Percentiles rank a stretch among this genome's conserved stretches.
Conservation (phyloP, 768 basidiomycete genomes). For the Lanmaoa rubissima region DNA sequence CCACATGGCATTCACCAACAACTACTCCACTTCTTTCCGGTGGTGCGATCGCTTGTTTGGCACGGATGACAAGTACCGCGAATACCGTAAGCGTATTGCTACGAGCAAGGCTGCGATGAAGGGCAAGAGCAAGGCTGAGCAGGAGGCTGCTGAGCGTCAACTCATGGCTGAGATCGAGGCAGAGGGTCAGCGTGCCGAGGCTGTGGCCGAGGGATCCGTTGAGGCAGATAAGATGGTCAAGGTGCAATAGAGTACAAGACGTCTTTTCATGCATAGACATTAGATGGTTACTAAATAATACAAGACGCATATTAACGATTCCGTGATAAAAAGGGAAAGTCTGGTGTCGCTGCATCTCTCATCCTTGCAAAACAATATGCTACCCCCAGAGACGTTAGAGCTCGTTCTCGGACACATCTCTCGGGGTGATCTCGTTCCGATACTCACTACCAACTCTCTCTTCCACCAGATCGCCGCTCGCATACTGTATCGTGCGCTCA, state of each 20-base stretch:
- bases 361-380: background rate
- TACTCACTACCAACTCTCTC: constrained; percentile 24
- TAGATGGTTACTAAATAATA: constrained; percentile 11
- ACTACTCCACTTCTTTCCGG: constrained; percentile 91
- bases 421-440: constrained; percentile 24
- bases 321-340: background rate
- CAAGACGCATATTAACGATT: constrained; percentile 5
- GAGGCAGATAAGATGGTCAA: constrained; percentile 22
- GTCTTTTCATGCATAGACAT: background rate
- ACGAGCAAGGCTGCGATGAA: constrained; percentile 59
- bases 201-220: constrained; percentile 42
- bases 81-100: constrained; percentile 66
- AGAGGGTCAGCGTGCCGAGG: constrained; percentile 71
- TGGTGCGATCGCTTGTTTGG: constrained; percentile 91
- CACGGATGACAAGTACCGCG: constrained; percentile 87
- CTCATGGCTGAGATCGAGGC: constrained; percentile 69
- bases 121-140: constrained; percentile 52
- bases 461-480: constrained; percentile 33
- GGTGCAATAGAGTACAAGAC: constrained; percentile 20
- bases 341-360: background rate
- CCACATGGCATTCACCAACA: constrained; percentile 94
- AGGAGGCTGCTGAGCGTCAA: constrained; percentile 54
- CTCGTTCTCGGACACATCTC: constrained; percentile 29
- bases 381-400: constrained; percentile 40
- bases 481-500: constrained; percentile 38